phyloP scores from a whole-genome alignment of 1,139 yeast genomes.

The Candida tropicalis region DNA sequence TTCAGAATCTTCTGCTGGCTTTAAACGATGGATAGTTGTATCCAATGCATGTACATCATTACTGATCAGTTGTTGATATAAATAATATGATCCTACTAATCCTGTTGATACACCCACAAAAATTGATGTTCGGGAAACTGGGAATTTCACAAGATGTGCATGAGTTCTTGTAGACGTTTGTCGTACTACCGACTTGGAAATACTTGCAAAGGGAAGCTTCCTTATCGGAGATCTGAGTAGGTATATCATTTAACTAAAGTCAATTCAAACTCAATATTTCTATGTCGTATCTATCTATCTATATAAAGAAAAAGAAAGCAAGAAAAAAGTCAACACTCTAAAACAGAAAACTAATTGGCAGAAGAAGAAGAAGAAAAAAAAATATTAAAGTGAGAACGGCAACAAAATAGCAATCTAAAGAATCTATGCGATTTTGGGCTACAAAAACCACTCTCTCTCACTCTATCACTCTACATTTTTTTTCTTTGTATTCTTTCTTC shows the following conservation, averaged over 20 bases:
- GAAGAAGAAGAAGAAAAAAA: neutral
- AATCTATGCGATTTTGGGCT: too few species aligned
- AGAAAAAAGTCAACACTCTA: too few species aligned
- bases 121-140: conserved; percentile 1
- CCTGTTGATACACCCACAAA: conserved; percentile 12
- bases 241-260: conserved; percentile 1
- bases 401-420: neutral
- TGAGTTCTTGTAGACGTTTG: conserved; percentile 1
- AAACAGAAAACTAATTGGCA: too few species aligned
- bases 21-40: conserved; percentile 36
- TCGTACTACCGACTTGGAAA: conserved; percentile 3
- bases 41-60: conserved; percentile 41
- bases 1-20: conserved; percentile 52
- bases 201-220: neutral
- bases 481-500: too few species aligned
- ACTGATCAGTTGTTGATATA: conserved; percentile 16
- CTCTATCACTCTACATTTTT: too few species aligned
- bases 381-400: too few species aligned
- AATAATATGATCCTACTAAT: conserved; percentile 3
- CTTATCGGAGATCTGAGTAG: conserved; percentile 2
- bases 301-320: neutral
- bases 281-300: neutral
- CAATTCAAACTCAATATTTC: neutral
- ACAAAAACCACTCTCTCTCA: too few species aligned
- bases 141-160: conserved; percentile 1